Percentiles rank a stretch among this genome's conserved stretches.
Evolutionary conservation across 1,284 basidiomycete species (phyloP).

Genomic region (Gomphus sp.): DNA sequence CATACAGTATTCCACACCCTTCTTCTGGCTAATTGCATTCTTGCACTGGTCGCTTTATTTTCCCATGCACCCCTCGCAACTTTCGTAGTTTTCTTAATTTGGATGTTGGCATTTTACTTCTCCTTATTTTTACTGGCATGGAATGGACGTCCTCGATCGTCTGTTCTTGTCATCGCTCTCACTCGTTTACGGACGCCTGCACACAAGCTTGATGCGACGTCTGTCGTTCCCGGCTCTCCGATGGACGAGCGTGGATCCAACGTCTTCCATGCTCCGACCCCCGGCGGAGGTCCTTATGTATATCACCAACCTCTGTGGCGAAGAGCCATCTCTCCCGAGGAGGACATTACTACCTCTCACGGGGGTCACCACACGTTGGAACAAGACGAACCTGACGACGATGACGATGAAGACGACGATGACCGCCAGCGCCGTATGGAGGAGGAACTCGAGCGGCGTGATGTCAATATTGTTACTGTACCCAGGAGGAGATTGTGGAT

Average conservation of each 20-base stretch:
- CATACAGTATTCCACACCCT: conserved; percentile 48
- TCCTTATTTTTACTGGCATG: conserved; percentile 45
- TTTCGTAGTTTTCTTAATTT: conserved; percentile 59
- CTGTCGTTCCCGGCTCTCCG: conserved; percentile 25
- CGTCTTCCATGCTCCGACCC: conserved; percentile 36
- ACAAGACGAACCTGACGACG: conserved; percentile 42
- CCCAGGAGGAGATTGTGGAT: conserved; percentile 66
- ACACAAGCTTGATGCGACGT: conserved; percentile 18
- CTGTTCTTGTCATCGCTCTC: conserved; percentile 45
- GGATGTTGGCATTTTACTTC: conserved; percentile 49
- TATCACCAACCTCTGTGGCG: conserved; percentile 54
- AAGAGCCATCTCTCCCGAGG: conserved; percentile 32
- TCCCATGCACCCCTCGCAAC: conserved; percentile 37
- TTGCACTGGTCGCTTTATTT: conserved; percentile 54
- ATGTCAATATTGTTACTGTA: conserved; percentile 73
- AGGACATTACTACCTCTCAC: conserved; percentile 29
- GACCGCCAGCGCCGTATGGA: conserved; percentile 63
- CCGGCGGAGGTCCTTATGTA: conserved; percentile 44
- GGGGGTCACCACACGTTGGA: conserved; percentile 29
- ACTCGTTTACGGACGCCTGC: conserved; percentile 32
- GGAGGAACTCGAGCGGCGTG: conserved; percentile 67
- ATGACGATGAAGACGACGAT: conserved; percentile 58
- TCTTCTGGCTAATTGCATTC: conserved; percentile 46
- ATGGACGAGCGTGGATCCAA: conserved; percentile 31
- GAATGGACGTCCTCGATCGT: conserved; percentile 44